phyloP scores from a whole-genome alignment of 1,284 basidiomycete species.

The Vanrija pseudolonga region DNA sequence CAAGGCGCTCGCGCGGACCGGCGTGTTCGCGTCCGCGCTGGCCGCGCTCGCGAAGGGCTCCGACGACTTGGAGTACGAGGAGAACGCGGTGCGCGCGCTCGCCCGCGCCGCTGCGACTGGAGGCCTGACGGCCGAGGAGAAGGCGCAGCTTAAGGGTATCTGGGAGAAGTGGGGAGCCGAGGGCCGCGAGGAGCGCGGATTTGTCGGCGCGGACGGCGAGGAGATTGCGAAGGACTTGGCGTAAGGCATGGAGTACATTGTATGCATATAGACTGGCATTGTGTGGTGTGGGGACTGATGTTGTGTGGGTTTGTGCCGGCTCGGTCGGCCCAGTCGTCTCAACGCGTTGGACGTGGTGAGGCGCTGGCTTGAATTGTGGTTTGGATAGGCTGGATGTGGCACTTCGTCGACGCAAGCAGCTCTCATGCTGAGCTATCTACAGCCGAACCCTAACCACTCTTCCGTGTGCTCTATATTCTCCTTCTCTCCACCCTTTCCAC shows the following conservation, averaged over 20 bases:
- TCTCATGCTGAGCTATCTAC: no score
- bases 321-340: no score
- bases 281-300: no score
- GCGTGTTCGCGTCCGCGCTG: slow-evolving; percentile 19
- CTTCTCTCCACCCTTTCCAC: no score
- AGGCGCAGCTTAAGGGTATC: slow-evolving; percentile 28
- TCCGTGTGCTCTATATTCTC: no score
- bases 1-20: slow-evolving; percentile 21
- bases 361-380: no score
- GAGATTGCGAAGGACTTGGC: slow-evolving; percentile 14
- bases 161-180: slow-evolving; percentile 34
- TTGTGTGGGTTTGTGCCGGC: no score
- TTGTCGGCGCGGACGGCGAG: slow-evolving; percentile 32
- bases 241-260: not conserved
- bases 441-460: no score
- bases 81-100: slow-evolving; percentile 66
- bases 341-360: no score
- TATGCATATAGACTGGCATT: no score
- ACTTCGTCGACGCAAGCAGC: no score
- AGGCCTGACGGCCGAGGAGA: slow-evolving; percentile 40
- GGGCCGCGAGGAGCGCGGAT: slow-evolving; percentile 33
- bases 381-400: no score
- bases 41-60: slow-evolving; percentile 70
- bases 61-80: slow-evolving; percentile 71
- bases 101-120: slow-evolving; percentile 42